These are phyloP conservation scores for Fusarium sp. DNA, from an alignment of 2,329 filamentous ascomycete genomes.

Conservation along the genomic window DNA sequence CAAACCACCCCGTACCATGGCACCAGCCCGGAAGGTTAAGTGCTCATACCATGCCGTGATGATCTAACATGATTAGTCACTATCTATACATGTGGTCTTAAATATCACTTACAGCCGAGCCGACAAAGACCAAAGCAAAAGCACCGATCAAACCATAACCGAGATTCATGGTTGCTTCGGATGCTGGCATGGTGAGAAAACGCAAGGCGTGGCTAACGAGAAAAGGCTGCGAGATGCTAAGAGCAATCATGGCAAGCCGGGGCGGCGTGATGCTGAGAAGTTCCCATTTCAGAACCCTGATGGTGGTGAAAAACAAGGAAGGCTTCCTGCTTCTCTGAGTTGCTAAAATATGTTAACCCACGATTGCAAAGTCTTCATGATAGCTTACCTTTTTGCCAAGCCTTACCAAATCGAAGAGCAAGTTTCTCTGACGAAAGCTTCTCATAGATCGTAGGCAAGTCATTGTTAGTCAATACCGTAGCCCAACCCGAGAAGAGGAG, in stretches of 20 bases:
- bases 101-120: conserved; percentile 42
- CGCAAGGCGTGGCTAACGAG: conserved; percentile 45
- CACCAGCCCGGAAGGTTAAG: conserved; percentile 44
- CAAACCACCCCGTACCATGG: conserved; percentile 47
- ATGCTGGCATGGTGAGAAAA: conserved; percentile 42
- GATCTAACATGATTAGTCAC: conserved; percentile 26
- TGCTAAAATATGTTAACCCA: conserved; percentile 22
- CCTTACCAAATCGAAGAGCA: conserved; percentile 31
- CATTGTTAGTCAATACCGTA: conserved; percentile 46
- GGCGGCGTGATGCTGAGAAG: conserved; percentile 48
- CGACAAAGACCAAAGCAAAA: conserved; percentile 48
- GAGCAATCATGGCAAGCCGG: conserved; percentile 43
- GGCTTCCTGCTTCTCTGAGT: conserved; percentile 32
- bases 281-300: conserved; percentile 44
- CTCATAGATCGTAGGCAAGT: conserved; percentile 47
- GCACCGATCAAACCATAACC: conserved; percentile 50
- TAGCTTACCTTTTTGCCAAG: conserved; percentile 41
- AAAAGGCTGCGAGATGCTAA: conserved; percentile 49
- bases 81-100: fast-evolving
- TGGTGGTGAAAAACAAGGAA: conserved; percentile 44
- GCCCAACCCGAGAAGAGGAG: conserved; percentile 62
- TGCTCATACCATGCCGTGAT: conserved; percentile 51
- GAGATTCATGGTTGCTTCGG: conserved; percentile 40
- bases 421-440: conserved; percentile 47
- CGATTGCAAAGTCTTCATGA: fast-evolving